phyloP scores from a whole-genome alignment of 192 early-diverging fungal species.

The Blastocladiella britannica region DNA sequence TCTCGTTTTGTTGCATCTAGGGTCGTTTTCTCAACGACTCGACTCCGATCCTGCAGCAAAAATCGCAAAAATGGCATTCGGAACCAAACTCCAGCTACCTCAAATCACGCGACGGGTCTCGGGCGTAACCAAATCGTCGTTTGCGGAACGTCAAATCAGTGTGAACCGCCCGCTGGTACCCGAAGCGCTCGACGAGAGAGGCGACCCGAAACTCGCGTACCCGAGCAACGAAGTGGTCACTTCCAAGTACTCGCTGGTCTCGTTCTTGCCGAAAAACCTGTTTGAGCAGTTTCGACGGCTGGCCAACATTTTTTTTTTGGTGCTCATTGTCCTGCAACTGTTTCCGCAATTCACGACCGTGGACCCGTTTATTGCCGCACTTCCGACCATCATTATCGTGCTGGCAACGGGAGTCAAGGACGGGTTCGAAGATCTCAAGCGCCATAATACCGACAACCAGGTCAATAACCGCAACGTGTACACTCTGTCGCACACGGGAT shows the following conservation, averaged over 20 bases:
- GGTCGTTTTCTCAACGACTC: too few relatives aligned
- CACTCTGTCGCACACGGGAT: conserved; percentile 30
- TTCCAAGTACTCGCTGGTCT: conserved; percentile 69
- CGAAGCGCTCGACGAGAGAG: conserved; percentile 27
- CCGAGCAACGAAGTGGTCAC: conserved; percentile 64
- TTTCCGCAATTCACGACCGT: conserved; percentile 61
- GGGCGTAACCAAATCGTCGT: too few relatives aligned
- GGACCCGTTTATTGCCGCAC: conserved; percentile 50
- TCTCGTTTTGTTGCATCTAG: too few relatives aligned
- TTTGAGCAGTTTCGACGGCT: conserved; percentile 77
- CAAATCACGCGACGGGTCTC: too few relatives aligned
- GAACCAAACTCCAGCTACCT: too few relatives aligned
- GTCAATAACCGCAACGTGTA: conserved; percentile 54
- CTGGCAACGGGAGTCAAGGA: conserved; percentile 66
- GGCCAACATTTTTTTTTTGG: conserved; percentile 74
- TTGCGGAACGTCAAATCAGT: conserved; percentile 20
- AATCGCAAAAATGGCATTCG: too few relatives aligned
- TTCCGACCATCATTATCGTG: conserved; percentile 69
- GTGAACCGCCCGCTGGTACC: conserved; percentile 39
- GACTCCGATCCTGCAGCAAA: too few relatives aligned
- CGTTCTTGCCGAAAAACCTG: conserved; percentile 77
- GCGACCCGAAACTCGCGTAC: conserved; percentile 29
- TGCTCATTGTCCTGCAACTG: conserved; percentile 57
- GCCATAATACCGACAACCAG: conserved; percentile 60
- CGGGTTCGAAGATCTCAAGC: conserved; percentile 66